Evolutionary conservation across 176 grass and related monocot genomes (phyloP).

Genomic region (Oryza meridionalis): DNA sequence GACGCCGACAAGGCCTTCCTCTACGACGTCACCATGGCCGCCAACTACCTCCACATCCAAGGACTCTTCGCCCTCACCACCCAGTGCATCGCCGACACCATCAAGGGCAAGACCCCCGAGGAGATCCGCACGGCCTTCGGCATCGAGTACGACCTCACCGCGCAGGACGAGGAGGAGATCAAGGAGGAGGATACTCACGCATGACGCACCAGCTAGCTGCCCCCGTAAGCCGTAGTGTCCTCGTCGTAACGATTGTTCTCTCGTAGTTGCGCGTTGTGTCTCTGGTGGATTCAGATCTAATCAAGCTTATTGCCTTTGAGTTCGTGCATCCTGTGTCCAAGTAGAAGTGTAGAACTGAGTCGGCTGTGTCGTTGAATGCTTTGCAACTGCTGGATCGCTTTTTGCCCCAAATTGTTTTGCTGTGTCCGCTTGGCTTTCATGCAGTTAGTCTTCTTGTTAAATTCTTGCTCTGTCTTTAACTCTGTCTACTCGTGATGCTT

Average conservation of each 20-base stretch:
- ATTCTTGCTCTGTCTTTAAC: no score
- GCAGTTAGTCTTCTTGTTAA: background rate
- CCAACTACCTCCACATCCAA: constrained; percentile 18
- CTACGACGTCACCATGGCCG: background rate
- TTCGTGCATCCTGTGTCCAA: background rate
- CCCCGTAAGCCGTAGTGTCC: background rate
- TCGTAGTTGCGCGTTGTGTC: background rate
- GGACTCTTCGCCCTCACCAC: background rate
- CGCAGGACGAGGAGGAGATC: background rate
- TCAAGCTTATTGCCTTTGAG: background rate
- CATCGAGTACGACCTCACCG: constrained; percentile 4
- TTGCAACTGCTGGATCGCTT: constrained; percentile 4
- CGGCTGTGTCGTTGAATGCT: background rate
- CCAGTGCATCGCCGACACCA: background rate
- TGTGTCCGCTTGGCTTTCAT: background rate
- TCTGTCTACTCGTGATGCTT: no score
- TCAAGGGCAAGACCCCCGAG: background rate
- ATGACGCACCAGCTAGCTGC: no score
- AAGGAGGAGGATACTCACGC: background rate
- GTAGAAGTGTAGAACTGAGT: constrained; percentile 12
- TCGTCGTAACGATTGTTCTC: background rate
- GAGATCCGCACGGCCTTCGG: constrained; percentile 9
- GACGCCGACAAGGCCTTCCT: background rate
- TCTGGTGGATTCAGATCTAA: background rate
- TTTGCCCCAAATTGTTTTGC: background rate